A percentile compares a stretch with the other conserved stretches of the same genome.
Conservation (phyloP, 202 grass and related monocot species). For the Setaria viridis region DNA sequence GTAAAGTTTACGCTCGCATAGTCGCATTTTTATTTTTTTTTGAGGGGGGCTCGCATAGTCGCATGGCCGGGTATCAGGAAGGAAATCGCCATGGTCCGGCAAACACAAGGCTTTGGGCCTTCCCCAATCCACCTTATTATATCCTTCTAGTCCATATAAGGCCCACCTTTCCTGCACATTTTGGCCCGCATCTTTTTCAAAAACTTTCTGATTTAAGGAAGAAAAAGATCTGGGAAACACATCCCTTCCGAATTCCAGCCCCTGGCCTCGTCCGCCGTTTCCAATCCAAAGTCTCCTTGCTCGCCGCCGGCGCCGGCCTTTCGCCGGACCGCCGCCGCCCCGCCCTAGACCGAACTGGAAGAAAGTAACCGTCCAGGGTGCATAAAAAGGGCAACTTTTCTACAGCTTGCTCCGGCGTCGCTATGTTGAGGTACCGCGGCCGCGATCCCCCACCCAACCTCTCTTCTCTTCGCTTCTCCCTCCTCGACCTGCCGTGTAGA, state of each 20-base stretch:
- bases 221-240: too few relatives aligned
- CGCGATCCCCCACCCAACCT: not conserved
- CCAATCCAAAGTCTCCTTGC: not conserved
- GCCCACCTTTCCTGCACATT: too few relatives aligned
- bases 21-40: too few relatives aligned
- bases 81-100: too few relatives aligned
- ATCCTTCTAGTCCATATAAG: too few relatives aligned
- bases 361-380: not conserved
- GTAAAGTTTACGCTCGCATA: too few relatives aligned
- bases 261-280: not conserved
- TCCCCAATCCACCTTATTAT: too few relatives aligned
- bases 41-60: too few relatives aligned
- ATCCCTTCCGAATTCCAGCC: not conserved
- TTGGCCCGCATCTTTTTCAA: too few relatives aligned
- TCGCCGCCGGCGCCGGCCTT: not conserved
- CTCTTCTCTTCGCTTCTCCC: not conserved
- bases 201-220: too few relatives aligned
- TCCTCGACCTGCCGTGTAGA: not conserved
- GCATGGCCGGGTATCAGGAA: too few relatives aligned
- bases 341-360: not conserved
- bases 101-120: too few relatives aligned
- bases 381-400: not conserved
- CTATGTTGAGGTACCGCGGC: slow-evolving; percentile 17
- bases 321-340: not conserved
- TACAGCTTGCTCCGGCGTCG: not conserved